Evolutionary conservation across 257 asterid species (phyloP).

Genomic region (Solanum arcanum): DNA sequence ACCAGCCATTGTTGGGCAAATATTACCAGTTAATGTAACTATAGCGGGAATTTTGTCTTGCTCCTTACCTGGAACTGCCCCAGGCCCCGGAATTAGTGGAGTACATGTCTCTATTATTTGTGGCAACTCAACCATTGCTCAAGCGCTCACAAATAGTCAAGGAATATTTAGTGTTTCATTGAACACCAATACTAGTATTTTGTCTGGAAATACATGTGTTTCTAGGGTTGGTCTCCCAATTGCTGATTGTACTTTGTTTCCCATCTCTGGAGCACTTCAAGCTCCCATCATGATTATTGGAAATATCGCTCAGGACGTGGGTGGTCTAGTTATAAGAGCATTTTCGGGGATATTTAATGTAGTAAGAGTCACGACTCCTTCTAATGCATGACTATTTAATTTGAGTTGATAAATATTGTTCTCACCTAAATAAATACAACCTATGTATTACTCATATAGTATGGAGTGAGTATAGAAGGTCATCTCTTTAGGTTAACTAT

Average conservation of each 20-base stretch:
- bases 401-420: no score
- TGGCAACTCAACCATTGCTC: no score
- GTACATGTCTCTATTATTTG: no score
- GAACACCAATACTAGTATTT: neutral
- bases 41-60: no score
- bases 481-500: neutral
- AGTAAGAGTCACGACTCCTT: no score
- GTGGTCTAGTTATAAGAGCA: neutral
- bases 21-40: no score
- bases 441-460: no score
- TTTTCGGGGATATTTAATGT: no score
- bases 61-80: neutral
- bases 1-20: no score
- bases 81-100: neutral
- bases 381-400: no score
- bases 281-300: neutral
- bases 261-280: neutral
- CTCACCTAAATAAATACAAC: neutral
- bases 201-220: neutral
- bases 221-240: neutral
- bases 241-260: neutral
- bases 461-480: neutral
- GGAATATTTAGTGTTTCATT: neutral
- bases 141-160: no score
- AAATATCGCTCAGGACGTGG: neutral